A percentile compares a stretch with the other conserved stretches of the same genome.
Conservation (phyloP, 306 rosid genomes). For the Biancaea sappan region DNA sequence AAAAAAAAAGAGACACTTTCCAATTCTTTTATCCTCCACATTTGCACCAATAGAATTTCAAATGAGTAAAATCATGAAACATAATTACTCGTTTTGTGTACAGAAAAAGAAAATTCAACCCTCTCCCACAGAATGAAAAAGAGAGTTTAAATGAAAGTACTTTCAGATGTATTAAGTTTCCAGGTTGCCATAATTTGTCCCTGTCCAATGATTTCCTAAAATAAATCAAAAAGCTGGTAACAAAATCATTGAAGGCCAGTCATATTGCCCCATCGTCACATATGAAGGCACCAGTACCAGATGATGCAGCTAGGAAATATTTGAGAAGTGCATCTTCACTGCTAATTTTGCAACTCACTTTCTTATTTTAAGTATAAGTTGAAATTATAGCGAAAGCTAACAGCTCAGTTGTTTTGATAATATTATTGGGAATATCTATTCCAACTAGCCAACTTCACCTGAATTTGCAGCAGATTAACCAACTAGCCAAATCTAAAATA, state of each 20-base stretch:
- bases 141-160: neutral
- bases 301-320: neutral
- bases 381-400: neutral
- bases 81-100: neutral
- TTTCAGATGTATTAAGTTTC: neutral
- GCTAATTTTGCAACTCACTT: neutral
- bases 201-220: neutral
- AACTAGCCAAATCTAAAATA: neutral
- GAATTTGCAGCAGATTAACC: neutral
- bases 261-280: neutral
- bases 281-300: neutral
- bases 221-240: neutral
- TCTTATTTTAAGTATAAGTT: neutral
- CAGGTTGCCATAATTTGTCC: neutral
- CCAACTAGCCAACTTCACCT: neutral
- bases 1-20: neutral
- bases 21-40: neutral
- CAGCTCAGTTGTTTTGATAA: neutral
- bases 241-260: neutral
- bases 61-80: constrained; percentile 28
- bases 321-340: neutral
- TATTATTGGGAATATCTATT: neutral
- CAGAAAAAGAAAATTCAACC: neutral
- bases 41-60: constrained; percentile 15
- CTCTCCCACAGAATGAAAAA: neutral